Conservation (phyloP, 257 asterid genomes). For the Thymus quinquecostatus region DNA sequence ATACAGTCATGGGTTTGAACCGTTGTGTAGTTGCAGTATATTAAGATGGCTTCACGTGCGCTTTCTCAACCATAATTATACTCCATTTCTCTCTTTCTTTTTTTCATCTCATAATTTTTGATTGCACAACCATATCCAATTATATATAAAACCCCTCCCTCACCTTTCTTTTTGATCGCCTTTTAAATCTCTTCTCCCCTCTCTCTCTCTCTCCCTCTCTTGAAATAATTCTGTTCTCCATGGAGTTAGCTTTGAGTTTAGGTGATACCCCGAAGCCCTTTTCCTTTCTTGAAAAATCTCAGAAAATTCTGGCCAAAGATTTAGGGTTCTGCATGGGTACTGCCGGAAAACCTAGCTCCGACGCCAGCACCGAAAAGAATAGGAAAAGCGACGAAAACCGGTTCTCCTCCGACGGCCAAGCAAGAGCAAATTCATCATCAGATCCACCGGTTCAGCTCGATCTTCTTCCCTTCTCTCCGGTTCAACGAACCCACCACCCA, state of each 20-base stretch:
- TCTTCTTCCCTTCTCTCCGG: slow-evolving; percentile 73
- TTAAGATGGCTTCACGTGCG: slow-evolving; percentile 64
- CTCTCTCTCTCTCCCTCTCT: neutral
- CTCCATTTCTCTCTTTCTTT: neutral
- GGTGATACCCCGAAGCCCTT: slow-evolving; percentile 71
- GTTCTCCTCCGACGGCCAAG: slow-evolving; percentile 28
- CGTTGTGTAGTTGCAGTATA: slow-evolving; percentile 34
- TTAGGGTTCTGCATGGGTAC: slow-evolving; percentile 84
- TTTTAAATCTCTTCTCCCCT: slow-evolving; percentile 23
- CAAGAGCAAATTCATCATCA: slow-evolving; percentile 41
- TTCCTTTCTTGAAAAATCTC: slow-evolving; percentile 47
- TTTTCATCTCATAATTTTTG: neutral
- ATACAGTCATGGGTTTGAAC: slow-evolving; percentile 41
- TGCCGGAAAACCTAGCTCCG: slow-evolving; percentile 17
- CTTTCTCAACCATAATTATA: slow-evolving; percentile 47
- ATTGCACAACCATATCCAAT: slow-evolving; percentile 24
- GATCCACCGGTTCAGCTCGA: slow-evolving; percentile 86
- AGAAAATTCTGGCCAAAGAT: slow-evolving; percentile 34
- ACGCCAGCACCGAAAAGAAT: neutral
- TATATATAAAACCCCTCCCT: slow-evolving; percentile 18
- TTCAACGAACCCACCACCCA: slow-evolving; percentile 39
- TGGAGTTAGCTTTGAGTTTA: slow-evolving; percentile 87
- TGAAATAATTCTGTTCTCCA: slow-evolving; percentile 1
- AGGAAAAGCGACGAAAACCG: slow-evolving; percentile 7
- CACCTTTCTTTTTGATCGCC: slow-evolving; percentile 8